Evolutionary conservation across 139 green algal species (phyloP).

Genomic region (Dunaliella primolecta): DNA sequence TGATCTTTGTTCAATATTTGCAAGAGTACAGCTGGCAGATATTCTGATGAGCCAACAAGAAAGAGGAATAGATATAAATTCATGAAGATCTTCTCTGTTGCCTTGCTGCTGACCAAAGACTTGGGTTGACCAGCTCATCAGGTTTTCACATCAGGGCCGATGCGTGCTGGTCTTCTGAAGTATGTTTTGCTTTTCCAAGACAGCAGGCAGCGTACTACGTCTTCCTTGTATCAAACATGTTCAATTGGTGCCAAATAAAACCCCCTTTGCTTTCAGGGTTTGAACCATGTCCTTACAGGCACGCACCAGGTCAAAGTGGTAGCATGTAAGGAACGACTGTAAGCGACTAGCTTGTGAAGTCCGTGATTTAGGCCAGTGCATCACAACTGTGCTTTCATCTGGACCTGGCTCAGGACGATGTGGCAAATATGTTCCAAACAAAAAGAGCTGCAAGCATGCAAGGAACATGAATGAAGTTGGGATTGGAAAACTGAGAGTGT

Average conservation of each 20-base stretch:
- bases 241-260: neutral
- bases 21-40: too few relatives aligned
- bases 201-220: neutral
- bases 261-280: too few relatives aligned
- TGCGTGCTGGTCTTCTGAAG: too few relatives aligned
- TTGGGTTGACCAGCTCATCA: too few relatives aligned
- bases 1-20: too few relatives aligned
- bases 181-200: neutral
- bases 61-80: too few relatives aligned
- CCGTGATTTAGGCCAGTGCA: slow-evolving; percentile 42
- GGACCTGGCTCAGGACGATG: slow-evolving; percentile 28
- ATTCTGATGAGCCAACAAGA: too few relatives aligned
- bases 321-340: slow-evolving; percentile 46
- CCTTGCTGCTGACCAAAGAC: too few relatives aligned
- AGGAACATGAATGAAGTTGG: neutral
- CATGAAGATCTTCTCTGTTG: too few relatives aligned
- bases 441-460: slow-evolving; percentile 14
- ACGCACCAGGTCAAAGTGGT: slow-evolving; percentile 39
- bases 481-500: neutral
- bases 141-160: too few relatives aligned
- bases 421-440: slow-evolving; percentile 35
- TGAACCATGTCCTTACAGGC: neutral
- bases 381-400: slow-evolving; percentile 12
- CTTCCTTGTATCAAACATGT: neutral
- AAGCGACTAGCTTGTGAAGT: slow-evolving; percentile 9